phyloP scores from a whole-genome alignment of 2,329 filamentous ascomycete genomes.

The Canariomyces notabilis region DNA sequence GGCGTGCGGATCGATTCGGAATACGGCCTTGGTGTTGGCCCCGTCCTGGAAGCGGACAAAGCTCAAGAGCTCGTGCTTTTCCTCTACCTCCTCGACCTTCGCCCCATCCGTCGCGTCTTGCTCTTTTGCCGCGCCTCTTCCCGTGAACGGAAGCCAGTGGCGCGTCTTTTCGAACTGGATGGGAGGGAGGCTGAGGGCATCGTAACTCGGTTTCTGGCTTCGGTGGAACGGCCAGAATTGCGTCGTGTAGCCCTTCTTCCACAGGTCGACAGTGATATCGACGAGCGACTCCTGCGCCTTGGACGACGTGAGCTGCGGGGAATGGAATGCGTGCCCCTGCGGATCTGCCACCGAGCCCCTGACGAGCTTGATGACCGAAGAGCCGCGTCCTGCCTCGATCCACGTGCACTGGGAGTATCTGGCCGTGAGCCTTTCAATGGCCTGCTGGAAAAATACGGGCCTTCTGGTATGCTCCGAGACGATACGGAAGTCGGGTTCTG shows the following conservation, averaged over 20 bases:
- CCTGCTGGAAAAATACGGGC: neutral
- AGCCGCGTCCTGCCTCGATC: neutral
- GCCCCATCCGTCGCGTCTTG: too few species aligned
- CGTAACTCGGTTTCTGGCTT: neutral
- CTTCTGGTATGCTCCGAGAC: neutral
- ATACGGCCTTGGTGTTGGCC: too few species aligned
- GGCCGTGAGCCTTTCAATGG: neutral
- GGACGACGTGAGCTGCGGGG: neutral
- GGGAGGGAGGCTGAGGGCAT: neutral
- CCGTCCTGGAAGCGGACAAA: too few species aligned
- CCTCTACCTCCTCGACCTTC: too few species aligned
- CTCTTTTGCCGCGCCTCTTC: too few species aligned
- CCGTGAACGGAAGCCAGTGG: neutral
- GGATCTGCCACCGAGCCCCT: neutral
- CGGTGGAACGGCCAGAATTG: neutral
- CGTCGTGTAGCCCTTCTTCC: neutral
- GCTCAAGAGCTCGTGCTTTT: too few species aligned
- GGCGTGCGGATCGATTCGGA: too few species aligned
- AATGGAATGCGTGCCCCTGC: neutral
- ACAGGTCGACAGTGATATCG: neutral
- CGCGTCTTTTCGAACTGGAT: neutral
- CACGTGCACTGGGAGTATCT: neutral
- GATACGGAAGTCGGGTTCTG: too few species aligned
- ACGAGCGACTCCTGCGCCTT: neutral
- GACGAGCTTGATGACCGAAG: neutral